Evolutionary conservation across 768 basidiomycete species (phyloP), one percentile per base, ranked within the genome.

Genomic region (Leucogyrophana mollusca): DNA sequence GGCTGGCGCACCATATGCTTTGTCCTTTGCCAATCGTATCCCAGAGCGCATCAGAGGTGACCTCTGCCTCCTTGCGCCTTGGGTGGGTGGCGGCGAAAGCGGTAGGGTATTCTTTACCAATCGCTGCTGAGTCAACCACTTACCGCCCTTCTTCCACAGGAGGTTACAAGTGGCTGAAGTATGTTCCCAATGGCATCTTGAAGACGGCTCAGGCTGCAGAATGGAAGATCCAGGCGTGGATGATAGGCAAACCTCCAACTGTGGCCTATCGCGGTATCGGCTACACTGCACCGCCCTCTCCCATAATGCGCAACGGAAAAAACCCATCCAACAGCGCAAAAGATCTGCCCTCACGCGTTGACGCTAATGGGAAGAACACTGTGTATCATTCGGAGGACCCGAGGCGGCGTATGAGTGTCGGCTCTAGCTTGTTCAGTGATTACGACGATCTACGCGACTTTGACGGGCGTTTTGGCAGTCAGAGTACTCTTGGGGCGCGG

Each of bases 171-270:
- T 97, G 94, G 93, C 77, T 99, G 43, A 95, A 94, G 66, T 98
- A 94, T 61, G 89, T 99, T 5, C 95, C 95, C 1, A 90, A 89
- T 50, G 84, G 89, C 22, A 81, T 99, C 32, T 73, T 99, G 52
- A 93, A 90, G 71, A 94, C 94, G 0, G 95, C 94, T 1, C 94
- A 95, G 64, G 90, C 93, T 4, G 95, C 95, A 0, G 95, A 99
- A 60, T 97, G 94, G 94, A 92, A 88, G 65, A 74, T 98, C 36
- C 93, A 96, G 59, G 89, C 90, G 0, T 98, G 94, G 90, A 90
- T 91, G 85, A 80, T 99, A 23, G 96, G 95, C 53, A 97, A 97
- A 58, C 90, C 92, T 14, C 94, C 94, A 9, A 83, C 85, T 2
- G 73, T 92, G 34, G 76, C 87, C 1, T 92, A 84, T 57, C 79